Base-by-base conservation (phyloP, 805 yeast genomes). In the Hanseniaspora lachancei region DNA sequence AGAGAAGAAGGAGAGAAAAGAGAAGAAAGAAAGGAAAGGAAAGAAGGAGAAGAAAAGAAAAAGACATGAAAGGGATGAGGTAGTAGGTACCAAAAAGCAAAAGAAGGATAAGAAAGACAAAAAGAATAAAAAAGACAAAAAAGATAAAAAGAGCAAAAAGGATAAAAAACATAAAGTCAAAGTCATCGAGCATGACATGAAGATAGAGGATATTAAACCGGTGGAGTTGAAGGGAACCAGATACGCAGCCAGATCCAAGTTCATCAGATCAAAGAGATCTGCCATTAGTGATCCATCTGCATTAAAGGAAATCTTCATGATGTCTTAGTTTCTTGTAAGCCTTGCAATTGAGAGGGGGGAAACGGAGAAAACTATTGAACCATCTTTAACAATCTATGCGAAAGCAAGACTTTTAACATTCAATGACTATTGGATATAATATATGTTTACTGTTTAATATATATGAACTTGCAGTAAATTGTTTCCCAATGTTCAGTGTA, bases 241-340 rank as follows among this genome's bases (percentile, higher is more conserved):
- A 63, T 66, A 80, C 49, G 82, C 95, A 0, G 85, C 85, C 4
- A 78, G 97, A 67, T 82, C 95, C 23, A 83, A 79, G 67, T 89
- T 88, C 83, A 89, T 91, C 55, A 83, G 77, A 61, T 95, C 89
- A 67, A 91, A 91, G 67, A 77, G 93, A 63, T 93, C 95, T 12
- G 91, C 97, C 1, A 88, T 89, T 0, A 79, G 84, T 81, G 97
- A 91, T 66, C 77, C 84, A 2, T 82, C 87, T 67, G 89, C 96
- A 15, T 75, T 91, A 59, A 88, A 86, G 62, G 97, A 91, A 69
- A 91, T 91, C 57, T 86, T 91, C 66, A 91, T 91, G 97, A 79
- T 89, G 48, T 73, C 84, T 29, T 77, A 74, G 59, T 24, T 20
- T 32, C 7, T 32, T 1, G 12, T 32, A 2, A 12, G 35, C 15